Base-by-base conservation (phyloP, 192 early-diverging fungal species). In the Entomortierella beljakovae region DNA sequence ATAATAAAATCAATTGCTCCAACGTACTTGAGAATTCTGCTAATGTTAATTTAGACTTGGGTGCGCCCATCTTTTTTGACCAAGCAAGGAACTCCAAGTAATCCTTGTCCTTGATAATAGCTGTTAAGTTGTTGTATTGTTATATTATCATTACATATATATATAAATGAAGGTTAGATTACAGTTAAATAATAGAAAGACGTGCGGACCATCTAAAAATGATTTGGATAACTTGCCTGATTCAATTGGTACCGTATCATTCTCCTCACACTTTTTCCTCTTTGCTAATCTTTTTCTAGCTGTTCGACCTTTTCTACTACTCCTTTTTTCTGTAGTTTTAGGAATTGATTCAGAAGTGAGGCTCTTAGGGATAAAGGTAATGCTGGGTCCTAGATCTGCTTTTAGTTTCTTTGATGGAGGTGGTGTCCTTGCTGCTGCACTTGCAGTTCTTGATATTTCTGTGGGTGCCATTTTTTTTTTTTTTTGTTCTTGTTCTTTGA, bases 1-100 rank as follows among this genome's bases (percentile, higher is more conserved):
- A n/a, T n/a, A n/a, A n/a, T n/a, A n/a, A n/a, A n/a, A n/a, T n/a
- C n/a, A n/a, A n/a, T n/a, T n/a, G n/a, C n/a, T n/a, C n/a, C n/a
- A n/a, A n/a, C n/a, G n/a, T n/a, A n/a, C n/a, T n/a, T n/a, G n/a
- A n/a, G 22, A 88, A 88, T 31, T 85, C 68, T 33, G 86, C 87
- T 23, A 88, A 37, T 13, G 82, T 84, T 18, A 88, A 70, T 42
- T 87, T 87, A 23, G 84, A 83, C 52, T 73, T 81, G 31, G 86
- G 88, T 51, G 82, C 87, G 0, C 83, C 80, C 51, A 70, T 64
- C 20, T 71, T 38, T 22, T 82, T 71, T 23, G 86, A 76, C 88
- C 88, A 89, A n/a, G 61, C 43, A 25, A 79, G 63, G 63, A 89
- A 89, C 18, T 73, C 60, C 40, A 80, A 42, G 64, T 84, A 85